Percentiles rank a stretch among this genome's conserved stretches.
Conservation (phyloP, 2,329 filamentous ascomycete species). For the Verticillium isaacii region DNA sequence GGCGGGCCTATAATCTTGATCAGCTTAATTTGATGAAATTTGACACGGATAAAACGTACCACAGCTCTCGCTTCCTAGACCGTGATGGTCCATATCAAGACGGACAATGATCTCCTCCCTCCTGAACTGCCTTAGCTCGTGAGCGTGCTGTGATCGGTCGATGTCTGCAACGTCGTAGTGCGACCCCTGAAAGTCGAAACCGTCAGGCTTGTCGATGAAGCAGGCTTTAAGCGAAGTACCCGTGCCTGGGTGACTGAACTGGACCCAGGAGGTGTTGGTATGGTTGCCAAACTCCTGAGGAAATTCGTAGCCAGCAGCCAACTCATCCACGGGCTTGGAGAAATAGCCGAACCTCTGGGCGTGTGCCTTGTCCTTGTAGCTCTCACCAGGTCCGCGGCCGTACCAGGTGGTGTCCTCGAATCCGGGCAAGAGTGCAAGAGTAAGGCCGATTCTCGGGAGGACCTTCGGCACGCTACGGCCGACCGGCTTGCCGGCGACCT, state of each 20-base stretch:
- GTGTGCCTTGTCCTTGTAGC: conserved; percentile 61
- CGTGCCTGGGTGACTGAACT: conserved; percentile 24
- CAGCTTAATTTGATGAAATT: too few relatives aligned
- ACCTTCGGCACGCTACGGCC: conserved; percentile 44
- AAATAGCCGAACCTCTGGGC: conserved; percentile 55
- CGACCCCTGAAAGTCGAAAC: conserved; percentile 50
- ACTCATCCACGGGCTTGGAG: conserved; percentile 37
- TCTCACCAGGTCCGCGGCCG: conserved; percentile 62
- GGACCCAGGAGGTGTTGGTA: conserved; percentile 58
- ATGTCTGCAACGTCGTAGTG: conserved; percentile 51
- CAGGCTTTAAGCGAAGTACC: conserved; percentile 33
- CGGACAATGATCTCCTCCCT: conserved; percentile 49
- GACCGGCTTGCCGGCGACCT: conserved; percentile 38
- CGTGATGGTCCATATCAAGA: conserved; percentile 59
- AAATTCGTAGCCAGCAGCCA: conserved; percentile 60
- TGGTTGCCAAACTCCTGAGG: conserved; percentile 65
- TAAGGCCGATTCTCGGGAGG: conserved; percentile 60
- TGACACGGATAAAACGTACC: too few relatives aligned
- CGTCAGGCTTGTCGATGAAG: conserved; percentile 37
- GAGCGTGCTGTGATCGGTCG: conserved; percentile 53
- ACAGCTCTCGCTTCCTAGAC: conserved; percentile 39
- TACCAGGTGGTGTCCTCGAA: conserved; percentile 51
- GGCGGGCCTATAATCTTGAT: too few relatives aligned
- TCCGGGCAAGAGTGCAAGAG: conserved; percentile 31
- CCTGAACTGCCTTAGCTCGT: conserved; percentile 47